Base-by-base conservation (phyloP, 1,139 yeast species). In the Hyphopichia fennica region DNA sequence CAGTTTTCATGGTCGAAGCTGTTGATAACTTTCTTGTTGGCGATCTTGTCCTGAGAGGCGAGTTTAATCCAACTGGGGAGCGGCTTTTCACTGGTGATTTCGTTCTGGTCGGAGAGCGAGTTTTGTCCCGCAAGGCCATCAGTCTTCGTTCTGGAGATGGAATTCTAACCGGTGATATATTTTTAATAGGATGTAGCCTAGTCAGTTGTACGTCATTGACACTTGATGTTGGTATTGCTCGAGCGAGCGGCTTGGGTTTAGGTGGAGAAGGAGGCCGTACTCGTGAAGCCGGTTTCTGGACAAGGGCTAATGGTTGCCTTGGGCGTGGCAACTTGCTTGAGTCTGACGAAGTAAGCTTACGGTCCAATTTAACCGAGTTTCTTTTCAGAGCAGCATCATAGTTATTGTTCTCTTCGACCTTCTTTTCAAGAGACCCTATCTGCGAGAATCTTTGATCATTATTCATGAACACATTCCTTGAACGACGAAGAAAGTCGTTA, bases 401-500 rank as follows among this genome's bases (percentile, higher is more conserved):
- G n/a, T n/a, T n/a, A n/a, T n/a, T n/a, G 8, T 20, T 20, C 23
- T 20, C 23, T 11, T 25, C 11, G 28, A 25, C 11, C 28, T 8
- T 25, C 13, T 25, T 25, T 25, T 25, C 13, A 9, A 11, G 8
- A 10, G 28, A 25, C 8, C 28, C 28, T 4, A 7, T n/a, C 13
- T 25, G 28, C 9, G 28, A 25, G 28, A 25, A 25, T 25, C 28
- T 25, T n/a, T 4, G 7, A 4, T 25, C 17, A 15, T 16, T 16
- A 17, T 31, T 16, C 40, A 50, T 43, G 35, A 53, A 51, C 4
- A 52, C 53, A 41, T 53, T 53, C 42, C 57, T 43, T 2, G 57
- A 47, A 10, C 57, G 44, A 9, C 54, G 46, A 25, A 53, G 45
- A 17, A 44, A 38, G 25, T 38, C 41, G 34, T 38, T 38, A 1